phyloP scores from a whole-genome alignment of 139 green algal genomes.

The Picochlorum sp. region DNA sequence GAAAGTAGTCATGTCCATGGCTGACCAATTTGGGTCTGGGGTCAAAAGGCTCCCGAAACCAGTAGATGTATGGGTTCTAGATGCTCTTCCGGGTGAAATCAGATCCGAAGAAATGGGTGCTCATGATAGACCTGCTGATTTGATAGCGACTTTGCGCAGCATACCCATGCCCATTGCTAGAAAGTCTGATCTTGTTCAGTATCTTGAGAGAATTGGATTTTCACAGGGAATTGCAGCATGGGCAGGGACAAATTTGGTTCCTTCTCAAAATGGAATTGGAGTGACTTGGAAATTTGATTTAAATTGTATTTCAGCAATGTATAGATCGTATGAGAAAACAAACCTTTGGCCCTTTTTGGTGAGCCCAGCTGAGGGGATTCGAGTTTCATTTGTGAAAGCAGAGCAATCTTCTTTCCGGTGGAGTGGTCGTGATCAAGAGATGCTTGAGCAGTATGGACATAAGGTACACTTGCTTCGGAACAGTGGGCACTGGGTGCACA shows the following conservation, averaged over 20 bases:
- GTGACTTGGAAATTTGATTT: conserved; percentile 82
- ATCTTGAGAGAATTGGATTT: conserved; percentile 21
- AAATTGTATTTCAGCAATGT: conserved; percentile 74
- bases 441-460: conserved; percentile 49
- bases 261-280: conserved; percentile 13
- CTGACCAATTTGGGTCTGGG: conserved; percentile 57
- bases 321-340: conserved; percentile 63
- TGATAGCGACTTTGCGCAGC: conserved; percentile 61
- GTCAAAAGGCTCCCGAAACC: conserved; percentile 50
- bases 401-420: conserved; percentile 53
- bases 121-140: conserved; percentile 57
- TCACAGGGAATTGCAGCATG: conserved; percentile 46
- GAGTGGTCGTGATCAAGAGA: conserved; percentile 36
- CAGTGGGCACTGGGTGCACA: conserved; percentile 79
- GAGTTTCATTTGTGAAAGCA: conserved; percentile 74
- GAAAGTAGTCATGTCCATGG: conserved; percentile 87
- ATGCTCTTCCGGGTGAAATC: conserved; percentile 75
- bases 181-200: conserved; percentile 36
- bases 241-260: conserved; percentile 67
- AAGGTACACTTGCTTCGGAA: conserved; percentile 62
- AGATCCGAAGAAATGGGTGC: conserved; percentile 27
- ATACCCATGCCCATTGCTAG: conserved; percentile 47
- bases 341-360: conserved; percentile 69
- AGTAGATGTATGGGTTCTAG: conserved; percentile 86
- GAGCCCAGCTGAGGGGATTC: conserved; percentile 48